phyloP scores from a whole-genome alignment of 768 basidiomycete genomes.

The Leucogyrophana mollusca region DNA sequence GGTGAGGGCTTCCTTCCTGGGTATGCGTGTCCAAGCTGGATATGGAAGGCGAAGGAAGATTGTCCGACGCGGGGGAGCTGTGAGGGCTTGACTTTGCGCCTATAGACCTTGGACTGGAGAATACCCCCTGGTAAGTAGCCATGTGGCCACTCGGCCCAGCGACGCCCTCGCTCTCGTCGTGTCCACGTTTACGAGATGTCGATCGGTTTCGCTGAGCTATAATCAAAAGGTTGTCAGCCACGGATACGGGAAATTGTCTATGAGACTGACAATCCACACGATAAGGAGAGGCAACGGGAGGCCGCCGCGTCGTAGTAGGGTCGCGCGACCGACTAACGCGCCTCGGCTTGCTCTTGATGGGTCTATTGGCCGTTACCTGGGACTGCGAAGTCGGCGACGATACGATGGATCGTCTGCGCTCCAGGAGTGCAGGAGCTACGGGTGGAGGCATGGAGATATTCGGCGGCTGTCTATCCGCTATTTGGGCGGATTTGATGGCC shows the following conservation, averaged over 20 bases:
- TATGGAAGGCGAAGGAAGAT: constrained; percentile 69
- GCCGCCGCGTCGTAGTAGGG: constrained; percentile 48
- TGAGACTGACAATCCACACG: constrained; percentile 58
- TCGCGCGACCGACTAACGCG: constrained; percentile 62
- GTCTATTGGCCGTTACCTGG: constrained; percentile 43
- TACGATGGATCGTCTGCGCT: constrained; percentile 57
- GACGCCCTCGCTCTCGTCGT: constrained; percentile 58
- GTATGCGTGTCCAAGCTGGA: constrained; percentile 44
- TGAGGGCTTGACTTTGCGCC: constrained; percentile 57
- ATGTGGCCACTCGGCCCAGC: constrained; percentile 41
- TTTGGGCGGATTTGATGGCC: constrained; percentile 45
- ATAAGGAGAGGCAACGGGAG: constrained; percentile 62
- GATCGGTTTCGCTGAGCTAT: constrained; percentile 70
- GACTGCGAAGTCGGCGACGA: constrained; percentile 33
- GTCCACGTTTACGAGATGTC: constrained; percentile 70
- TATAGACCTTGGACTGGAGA: constrained; percentile 51
- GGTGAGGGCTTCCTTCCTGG: constrained; percentile 56
- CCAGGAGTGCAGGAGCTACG: constrained; percentile 36
- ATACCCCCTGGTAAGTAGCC: constrained; percentile 50
- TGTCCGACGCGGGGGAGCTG: constrained; percentile 73
- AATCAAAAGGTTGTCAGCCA: constrained; percentile 16
- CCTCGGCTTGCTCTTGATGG: constrained; percentile 49
- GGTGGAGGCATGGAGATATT: constrained; percentile 23
- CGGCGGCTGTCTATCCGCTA: constrained; percentile 17
- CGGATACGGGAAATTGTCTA: background rate